These are phyloP conservation scores for Ogataea parapolymorpha DNA, from an alignment of 805 yeast species.

Conservation along the genomic window DNA sequence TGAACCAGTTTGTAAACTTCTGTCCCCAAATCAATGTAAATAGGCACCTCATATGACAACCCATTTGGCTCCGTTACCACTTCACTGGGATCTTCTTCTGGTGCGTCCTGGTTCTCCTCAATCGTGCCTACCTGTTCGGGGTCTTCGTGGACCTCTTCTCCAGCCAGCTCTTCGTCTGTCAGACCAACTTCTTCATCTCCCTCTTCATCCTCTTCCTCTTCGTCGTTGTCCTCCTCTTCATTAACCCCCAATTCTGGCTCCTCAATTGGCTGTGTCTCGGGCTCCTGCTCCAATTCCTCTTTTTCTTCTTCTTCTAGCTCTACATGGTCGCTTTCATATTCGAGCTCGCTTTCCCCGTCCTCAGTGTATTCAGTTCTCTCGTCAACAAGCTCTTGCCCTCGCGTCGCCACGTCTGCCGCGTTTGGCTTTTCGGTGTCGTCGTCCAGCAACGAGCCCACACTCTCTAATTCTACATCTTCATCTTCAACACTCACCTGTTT, in stretches of 20 bases:
- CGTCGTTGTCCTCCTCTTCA: background rate
- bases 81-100: conserved; percentile 2
- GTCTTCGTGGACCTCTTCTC: background rate
- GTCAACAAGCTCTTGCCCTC: conserved; percentile 14
- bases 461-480: conserved; percentile 13
- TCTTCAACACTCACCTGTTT: conserved; percentile 4
- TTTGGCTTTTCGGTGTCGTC: conserved; percentile 12
- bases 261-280: no score
- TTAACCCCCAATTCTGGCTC: no score
- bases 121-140: background rate
- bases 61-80: background rate
- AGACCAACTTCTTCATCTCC: conserved; percentile 10
- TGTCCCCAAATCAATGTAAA: conserved; percentile 29
- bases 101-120: background rate
- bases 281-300: conserved; percentile 1
- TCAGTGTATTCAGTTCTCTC: conserved; percentile 14
- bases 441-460: conserved; percentile 10
- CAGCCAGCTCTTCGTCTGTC: conserved; percentile 8
- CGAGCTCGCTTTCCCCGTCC: conserved; percentile 27
- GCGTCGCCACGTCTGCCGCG: conserved; percentile 6
- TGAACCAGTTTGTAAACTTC: conserved; percentile 25
- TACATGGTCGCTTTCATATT: conserved; percentile 31
- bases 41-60: conserved; percentile 15
- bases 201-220: background rate
- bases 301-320: conserved; percentile 13